A percentile compares a stretch with the other conserved stretches of the same genome.
Evolutionary conservation across 495 filamentous ascomycete genomes (phyloP).

Genomic region (Penicillium daleae): DNA sequence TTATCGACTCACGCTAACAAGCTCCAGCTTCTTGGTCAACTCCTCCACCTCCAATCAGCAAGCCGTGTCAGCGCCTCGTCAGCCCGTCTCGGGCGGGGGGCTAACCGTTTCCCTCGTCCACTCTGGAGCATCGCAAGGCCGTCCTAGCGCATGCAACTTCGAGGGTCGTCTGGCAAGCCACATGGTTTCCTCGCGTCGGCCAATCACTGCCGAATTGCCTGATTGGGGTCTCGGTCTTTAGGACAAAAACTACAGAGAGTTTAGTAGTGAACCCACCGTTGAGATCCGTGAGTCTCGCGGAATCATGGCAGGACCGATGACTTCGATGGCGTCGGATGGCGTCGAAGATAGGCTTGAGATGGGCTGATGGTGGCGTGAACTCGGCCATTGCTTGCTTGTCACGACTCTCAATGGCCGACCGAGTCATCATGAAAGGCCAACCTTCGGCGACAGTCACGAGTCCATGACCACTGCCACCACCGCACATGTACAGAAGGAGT

Average conservation of each 20-base stretch:
- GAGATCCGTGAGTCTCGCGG: background rate
- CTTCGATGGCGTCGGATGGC: background rate
- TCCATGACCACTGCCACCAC: background rate
- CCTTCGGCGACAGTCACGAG: background rate
- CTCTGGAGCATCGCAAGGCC: background rate
- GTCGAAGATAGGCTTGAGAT: background rate
- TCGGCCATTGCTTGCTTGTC: background rate
- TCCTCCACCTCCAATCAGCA: background rate
- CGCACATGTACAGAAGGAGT: too few species aligned
- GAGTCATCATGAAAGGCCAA: background rate
- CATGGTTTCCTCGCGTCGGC: constrained; percentile 31
- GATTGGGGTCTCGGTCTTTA: constrained; percentile 6
- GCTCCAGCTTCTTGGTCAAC: background rate
- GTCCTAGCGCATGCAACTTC: constrained; percentile 28
- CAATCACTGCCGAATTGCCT: constrained; percentile 14
- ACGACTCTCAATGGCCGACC: too few species aligned
- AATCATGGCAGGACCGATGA: background rate
- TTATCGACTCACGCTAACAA: background rate
- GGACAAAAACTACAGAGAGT: background rate
- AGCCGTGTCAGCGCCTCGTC: background rate
- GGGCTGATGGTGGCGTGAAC: background rate
- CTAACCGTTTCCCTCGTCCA: background rate
- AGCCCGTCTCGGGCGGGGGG: background rate
- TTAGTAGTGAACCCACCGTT: background rate
- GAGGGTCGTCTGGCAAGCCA: constrained; percentile 22